A percentile compares a stretch with the other conserved stretches of the same genome.
Conservation (phyloP, 2,329 filamentous ascomycete genomes). For the Alternaria burnsii region DNA sequence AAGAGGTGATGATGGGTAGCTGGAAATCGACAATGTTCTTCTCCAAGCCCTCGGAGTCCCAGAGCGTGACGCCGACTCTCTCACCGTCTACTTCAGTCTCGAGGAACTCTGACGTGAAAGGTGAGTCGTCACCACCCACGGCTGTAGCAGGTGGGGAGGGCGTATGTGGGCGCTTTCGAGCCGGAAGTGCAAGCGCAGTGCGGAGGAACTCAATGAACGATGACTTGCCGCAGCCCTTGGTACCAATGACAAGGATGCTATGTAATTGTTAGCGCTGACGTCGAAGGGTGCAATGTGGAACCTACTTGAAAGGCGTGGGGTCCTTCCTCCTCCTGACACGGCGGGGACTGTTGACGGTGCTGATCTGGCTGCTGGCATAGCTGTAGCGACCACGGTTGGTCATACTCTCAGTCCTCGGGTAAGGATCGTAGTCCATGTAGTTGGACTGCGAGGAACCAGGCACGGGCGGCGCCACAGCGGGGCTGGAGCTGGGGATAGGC, state of each 20-base stretch:
- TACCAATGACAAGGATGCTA: constrained; percentile 90
- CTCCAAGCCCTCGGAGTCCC: constrained; percentile 95
- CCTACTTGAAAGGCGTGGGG: constrained; percentile 97
- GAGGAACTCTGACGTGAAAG: constrained; percentile 85
- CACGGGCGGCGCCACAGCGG: constrained; percentile 60
- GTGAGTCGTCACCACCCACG: constrained; percentile 55
- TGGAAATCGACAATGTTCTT: constrained; percentile 96
- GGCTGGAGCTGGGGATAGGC: constrained; percentile 25
- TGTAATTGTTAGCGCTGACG: constrained; percentile 21
- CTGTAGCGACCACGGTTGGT: constrained; percentile 95
- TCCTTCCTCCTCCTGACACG: constrained; percentile 94
- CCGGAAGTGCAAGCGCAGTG: constrained; percentile 81
- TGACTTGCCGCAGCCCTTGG: constrained; percentile 88
- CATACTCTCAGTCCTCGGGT: constrained; percentile 90
- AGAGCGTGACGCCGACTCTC: constrained; percentile 89
- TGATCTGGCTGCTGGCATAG: constrained; percentile 91
- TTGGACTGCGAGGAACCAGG: constrained; percentile 51
- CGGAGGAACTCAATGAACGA: constrained; percentile 97
- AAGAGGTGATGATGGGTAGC: constrained; percentile 86
- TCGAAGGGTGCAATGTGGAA: constrained; percentile 29
- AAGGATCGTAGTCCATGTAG: constrained; percentile 74
- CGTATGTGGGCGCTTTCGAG: constrained; percentile 71
- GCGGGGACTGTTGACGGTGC: constrained; percentile 90
- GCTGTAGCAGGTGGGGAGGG: constrained; percentile 55
- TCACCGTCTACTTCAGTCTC: constrained; percentile 95